Evolutionary conservation across 2,329 filamentous ascomycete genomes (phyloP).

Genomic region (Lachnellula willkommii): DNA sequence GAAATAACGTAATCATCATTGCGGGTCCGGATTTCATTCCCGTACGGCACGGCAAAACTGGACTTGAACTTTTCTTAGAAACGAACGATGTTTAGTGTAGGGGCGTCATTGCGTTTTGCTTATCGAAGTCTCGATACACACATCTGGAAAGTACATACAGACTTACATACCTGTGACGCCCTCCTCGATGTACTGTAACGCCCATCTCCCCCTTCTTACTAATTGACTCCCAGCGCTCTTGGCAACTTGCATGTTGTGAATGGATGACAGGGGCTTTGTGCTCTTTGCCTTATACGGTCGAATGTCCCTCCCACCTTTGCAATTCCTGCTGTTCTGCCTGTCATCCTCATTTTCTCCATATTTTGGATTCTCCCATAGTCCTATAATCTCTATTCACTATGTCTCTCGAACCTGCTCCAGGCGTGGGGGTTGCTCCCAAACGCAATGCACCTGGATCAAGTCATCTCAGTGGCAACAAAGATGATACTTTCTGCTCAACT

Average conservation of each 20-base stretch:
- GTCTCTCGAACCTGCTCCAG: background rate
- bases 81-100: too few relatives aligned
- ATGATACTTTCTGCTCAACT: background rate
- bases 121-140: background rate
- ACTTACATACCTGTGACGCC: conserved; percentile 6
- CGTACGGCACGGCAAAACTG: too few relatives aligned
- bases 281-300: background rate
- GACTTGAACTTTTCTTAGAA: too few relatives aligned
- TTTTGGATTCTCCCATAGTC: background rate
- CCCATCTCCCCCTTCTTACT: conserved; percentile 1
- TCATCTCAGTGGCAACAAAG: background rate
- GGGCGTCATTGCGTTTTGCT: too few relatives aligned
- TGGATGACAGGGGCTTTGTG: background rate
- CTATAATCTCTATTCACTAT: background rate
- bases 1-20: too few relatives aligned
- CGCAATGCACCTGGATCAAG: background rate
- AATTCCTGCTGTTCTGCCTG: background rate
- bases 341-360: background rate
- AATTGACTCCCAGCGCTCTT: background rate
- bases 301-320: background rate
- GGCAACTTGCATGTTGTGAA: background rate
- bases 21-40: too few relatives aligned
- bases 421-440: background rate
- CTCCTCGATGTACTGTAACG: conserved; percentile 6
- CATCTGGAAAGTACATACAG: background rate